Conservation (phyloP, 1,284 basidiomycete species). For the Ganoderma lingzhi region DNA sequence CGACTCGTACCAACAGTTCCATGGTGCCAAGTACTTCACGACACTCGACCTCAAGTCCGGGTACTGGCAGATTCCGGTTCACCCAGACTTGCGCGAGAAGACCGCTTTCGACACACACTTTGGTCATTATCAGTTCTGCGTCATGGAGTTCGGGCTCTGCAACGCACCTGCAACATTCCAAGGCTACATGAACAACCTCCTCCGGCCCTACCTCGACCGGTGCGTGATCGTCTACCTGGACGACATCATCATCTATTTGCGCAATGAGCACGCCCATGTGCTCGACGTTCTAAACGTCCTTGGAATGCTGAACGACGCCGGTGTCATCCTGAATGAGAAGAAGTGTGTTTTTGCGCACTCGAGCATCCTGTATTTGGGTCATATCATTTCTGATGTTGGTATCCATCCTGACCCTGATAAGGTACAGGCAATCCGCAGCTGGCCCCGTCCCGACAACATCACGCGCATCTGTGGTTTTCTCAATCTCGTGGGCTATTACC, state of each 20-base stretch:
- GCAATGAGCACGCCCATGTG: slow-evolving; percentile 39
- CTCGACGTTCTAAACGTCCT: slow-evolving; percentile 46
- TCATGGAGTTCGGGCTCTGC: slow-evolving; percentile 46
- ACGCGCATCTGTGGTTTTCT: too few species aligned
- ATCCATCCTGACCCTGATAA: neutral
- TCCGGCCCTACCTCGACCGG: slow-evolving; percentile 33
- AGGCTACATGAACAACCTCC: slow-evolving; percentile 36
- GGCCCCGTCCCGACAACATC: too few species aligned
- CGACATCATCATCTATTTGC: slow-evolving; percentile 38
- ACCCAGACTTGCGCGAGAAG: slow-evolving; percentile 42
- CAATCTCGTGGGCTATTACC: too few species aligned
- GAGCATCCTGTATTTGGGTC: too few species aligned
- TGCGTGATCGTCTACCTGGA: slow-evolving; percentile 37
- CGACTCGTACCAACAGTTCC: slow-evolving; percentile 45
- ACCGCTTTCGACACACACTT: slow-evolving; percentile 46
- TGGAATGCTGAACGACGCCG: slow-evolving; percentile 29
- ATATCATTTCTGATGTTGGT: too few species aligned
- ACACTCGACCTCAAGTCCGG: slow-evolving; percentile 43
- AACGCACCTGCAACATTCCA: slow-evolving; percentile 41
- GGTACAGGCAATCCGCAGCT: too few species aligned
- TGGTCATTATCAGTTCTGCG: slow-evolving; percentile 46
- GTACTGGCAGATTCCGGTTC: slow-evolving; percentile 43
- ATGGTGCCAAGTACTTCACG: slow-evolving; percentile 39
- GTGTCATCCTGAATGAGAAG: too few species aligned
- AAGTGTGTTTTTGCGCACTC: too few species aligned